A percentile compares a stretch with the other conserved stretches of the same genome.
phyloP scores from a whole-genome alignment of 1,284 basidiomycete genomes.

The Naganishia sp. region DNA sequence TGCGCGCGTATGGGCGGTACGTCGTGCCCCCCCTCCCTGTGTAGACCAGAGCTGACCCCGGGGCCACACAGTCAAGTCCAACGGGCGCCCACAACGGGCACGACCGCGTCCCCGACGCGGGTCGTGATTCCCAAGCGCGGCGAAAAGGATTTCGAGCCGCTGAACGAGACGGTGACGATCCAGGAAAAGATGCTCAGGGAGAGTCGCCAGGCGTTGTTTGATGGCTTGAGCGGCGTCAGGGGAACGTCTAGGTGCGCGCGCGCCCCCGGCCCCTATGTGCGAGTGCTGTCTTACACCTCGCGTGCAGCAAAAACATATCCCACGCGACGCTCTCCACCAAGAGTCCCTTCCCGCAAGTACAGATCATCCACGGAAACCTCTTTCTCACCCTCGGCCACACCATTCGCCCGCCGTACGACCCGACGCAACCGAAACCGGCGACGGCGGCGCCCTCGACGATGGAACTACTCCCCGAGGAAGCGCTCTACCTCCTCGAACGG shows the following conservation, averaged over 20 bases:
- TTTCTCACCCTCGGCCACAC: slow-evolving; percentile 73
- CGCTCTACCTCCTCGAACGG: slow-evolving; percentile 86
- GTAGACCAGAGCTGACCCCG: background rate
- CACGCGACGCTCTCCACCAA: slow-evolving; percentile 46
- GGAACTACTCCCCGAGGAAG: slow-evolving; percentile 92
- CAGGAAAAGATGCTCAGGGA: slow-evolving; percentile 72
- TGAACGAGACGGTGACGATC: slow-evolving; percentile 61
- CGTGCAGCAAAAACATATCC: slow-evolving; percentile 51
- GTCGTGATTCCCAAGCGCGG: slow-evolving; percentile 81
- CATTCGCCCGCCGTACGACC: slow-evolving; percentile 58
- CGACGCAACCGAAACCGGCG: slow-evolving; percentile 53
- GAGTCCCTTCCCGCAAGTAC: slow-evolving; percentile 60
- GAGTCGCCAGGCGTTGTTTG: slow-evolving; percentile 80
- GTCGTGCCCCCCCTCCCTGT: background rate
- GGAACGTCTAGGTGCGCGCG: slow-evolving; percentile 68
- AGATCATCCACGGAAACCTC: slow-evolving; percentile 71
- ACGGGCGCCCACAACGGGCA: slow-evolving; percentile 39
- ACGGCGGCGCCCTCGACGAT: slow-evolving; percentile 53
- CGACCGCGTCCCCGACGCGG: slow-evolving; percentile 36
- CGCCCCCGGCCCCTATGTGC: background rate
- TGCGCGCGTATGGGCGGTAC: slow-evolving; percentile 45
- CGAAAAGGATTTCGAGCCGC: slow-evolving; percentile 95
- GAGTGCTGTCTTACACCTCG: too few relatives aligned
- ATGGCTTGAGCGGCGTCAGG: slow-evolving; percentile 70
- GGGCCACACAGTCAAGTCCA: slow-evolving; percentile 44